Percentiles rank a stretch among this genome's conserved stretches.
These are phyloP conservation scores for Pseudomassariella vexata DNA, from an alignment of 2,329 filamentous ascomycete species.

Conservation along the genomic window DNA sequence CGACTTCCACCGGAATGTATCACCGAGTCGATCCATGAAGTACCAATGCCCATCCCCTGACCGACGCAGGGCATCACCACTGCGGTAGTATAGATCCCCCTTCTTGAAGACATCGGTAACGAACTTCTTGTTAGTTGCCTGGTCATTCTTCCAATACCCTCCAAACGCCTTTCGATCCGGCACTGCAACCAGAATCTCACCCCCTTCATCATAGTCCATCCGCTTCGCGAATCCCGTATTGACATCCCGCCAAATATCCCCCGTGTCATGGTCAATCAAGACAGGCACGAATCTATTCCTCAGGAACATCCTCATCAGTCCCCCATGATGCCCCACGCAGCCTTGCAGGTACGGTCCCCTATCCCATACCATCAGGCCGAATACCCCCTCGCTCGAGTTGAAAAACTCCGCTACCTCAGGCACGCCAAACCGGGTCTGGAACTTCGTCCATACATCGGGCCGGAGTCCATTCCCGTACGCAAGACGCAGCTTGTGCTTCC, in stretches of 20 bases:
- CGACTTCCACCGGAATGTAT: constrained; percentile 64
- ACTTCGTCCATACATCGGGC: constrained; percentile 62
- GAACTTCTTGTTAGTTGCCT: constrained; percentile 60
- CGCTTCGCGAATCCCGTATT: constrained; percentile 62
- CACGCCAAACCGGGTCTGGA: constrained; percentile 57
- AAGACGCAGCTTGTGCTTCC: constrained; percentile 46
- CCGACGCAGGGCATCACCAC: constrained; percentile 58
- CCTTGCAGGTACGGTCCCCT: constrained; percentile 52
- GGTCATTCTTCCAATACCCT: constrained; percentile 52
- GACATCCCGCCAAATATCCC: constrained; percentile 57
- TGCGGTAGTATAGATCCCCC: constrained; percentile 63
- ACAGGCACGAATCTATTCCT: constrained; percentile 57
- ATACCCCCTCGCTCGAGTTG: constrained; percentile 65
- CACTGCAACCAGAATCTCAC: constrained; percentile 62
- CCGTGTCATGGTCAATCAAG: constrained; percentile 58
- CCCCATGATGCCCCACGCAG: constrained; percentile 63
- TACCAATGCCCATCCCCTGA: constrained; percentile 59
- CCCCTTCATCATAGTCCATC: constrained; percentile 55
- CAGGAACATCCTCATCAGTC: constrained; percentile 43
- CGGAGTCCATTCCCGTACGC: constrained; percentile 64
- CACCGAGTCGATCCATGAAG: constrained; percentile 64
- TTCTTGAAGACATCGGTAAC: constrained; percentile 56
- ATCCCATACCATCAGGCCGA: constrained; percentile 50
- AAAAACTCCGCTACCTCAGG: constrained; percentile 63
- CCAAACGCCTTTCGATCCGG: constrained; percentile 39